A percentile compares a stretch with the other conserved stretches of the same genome.
phyloP scores from a whole-genome alignment of 129 eudicot species.

The Deinandra increscens region DNA sequence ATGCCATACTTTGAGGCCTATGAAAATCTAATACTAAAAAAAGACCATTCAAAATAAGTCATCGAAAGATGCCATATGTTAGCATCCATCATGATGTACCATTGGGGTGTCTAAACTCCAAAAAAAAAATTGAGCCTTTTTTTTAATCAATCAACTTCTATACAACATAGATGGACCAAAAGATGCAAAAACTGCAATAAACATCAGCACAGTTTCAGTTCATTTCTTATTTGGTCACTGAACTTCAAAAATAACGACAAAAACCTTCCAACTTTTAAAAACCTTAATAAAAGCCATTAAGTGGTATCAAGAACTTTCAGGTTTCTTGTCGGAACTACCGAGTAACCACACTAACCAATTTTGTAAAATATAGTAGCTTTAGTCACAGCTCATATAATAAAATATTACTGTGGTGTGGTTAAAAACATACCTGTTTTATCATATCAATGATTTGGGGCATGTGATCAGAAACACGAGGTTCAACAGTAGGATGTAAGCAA shows the following conservation, averaged over 20 bases:
- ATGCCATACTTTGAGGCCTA: not conserved
- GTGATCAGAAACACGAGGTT: conserved; percentile 98
- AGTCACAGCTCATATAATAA: not conserved
- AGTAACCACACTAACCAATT: not conserved
- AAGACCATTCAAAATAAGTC: conserved; percentile 1
- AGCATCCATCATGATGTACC: not conserved
- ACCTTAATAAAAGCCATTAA: not conserved
- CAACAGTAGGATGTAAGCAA: conserved; percentile 79
- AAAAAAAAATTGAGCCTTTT: not conserved
- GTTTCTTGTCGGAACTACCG: not conserved
- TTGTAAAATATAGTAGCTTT: not conserved
- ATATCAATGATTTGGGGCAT: conserved; percentile 78
- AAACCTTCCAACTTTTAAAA: not conserved
- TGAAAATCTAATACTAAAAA: not conserved
- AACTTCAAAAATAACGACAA: not conserved
- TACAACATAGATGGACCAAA: not conserved
- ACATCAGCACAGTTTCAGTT: not conserved
- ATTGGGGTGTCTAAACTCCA: not conserved
- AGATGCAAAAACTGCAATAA: not conserved
- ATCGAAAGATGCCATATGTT: not conserved
- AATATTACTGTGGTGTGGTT: not conserved
- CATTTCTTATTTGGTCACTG: conserved; percentile 6
- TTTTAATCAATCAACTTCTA: not conserved
- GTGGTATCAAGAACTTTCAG: not conserved
- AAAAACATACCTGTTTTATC: conserved; percentile 71